Percentiles rank a stretch among this genome's conserved stretches.
Evolutionary conservation across 2,329 filamentous ascomycete genomes (phyloP).

Genomic region (Clarireedia monteithiana): DNA sequence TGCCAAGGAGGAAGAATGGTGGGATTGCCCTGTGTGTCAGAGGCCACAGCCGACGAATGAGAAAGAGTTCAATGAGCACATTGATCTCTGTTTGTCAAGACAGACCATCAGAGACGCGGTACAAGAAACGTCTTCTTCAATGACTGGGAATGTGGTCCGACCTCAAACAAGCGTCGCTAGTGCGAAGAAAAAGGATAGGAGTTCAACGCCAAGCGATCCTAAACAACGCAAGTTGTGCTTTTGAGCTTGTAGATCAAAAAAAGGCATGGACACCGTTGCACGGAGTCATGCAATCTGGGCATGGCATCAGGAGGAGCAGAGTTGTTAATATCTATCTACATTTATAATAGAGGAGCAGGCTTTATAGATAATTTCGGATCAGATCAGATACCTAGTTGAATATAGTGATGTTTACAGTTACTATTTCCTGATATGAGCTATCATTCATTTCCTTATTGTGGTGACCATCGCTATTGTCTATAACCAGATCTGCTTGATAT

Average conservation of each 20-base stretch:
- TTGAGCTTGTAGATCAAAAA: background rate
- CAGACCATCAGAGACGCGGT: constrained; percentile 80
- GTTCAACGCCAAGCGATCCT: constrained; percentile 2
- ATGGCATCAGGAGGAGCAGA: no score
- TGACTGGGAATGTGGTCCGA: no score
- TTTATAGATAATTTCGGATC: no score
- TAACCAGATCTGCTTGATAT: no score
- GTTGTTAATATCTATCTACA: no score
- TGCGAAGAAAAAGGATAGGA: constrained; percentile 4
- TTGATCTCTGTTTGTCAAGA: constrained; percentile 82
- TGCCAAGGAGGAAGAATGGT: constrained; percentile 42
- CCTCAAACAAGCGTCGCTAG: background rate
- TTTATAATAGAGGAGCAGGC: no score
- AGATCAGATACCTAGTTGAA: no score
- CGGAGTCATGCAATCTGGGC: background rate
- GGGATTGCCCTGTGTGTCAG: constrained; percentile 86
- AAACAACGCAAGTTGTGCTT: constrained; percentile 9
- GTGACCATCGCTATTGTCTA: no score
- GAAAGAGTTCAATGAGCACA: constrained; percentile 76
- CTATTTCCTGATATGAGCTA: no score
- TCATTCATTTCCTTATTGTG: no score
- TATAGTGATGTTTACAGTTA: no score
- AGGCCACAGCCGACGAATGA: constrained; percentile 70
- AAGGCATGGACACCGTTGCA: no score
- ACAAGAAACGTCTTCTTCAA: constrained; percentile 35